Base-by-base conservation (phyloP, 352 stramenopile genomes). In the Pythium insidiosum region DNA sequence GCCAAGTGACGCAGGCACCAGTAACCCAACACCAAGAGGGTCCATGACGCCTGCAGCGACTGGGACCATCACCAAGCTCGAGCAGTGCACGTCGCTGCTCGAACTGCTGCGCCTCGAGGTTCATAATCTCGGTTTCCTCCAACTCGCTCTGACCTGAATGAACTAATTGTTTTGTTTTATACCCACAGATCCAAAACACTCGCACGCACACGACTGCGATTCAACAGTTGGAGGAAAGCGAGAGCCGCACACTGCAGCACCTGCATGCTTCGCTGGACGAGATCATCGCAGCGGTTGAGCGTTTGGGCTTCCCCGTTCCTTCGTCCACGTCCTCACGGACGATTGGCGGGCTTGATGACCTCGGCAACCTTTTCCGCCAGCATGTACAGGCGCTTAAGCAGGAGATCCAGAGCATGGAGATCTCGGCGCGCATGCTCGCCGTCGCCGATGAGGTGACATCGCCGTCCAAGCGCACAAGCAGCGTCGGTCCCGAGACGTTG, bases 361-460 rank as follows among this genome's bases (percentile, higher is more conserved):
- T 87, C 21, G 57, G 50, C 22, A 83, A 68, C 21, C 33, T 84
- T 25, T 45, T 87, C 34, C 55, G 63, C 23, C 65, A 57, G 23
- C 66, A 82, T 25, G 61, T 75, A 11, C 67, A 77, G 26, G 44
- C 63, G 0, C 43, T 68, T 16, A 78, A 72, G 39, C 71, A 83
- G 44, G 74, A 87, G 40, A 79, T 87, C 22, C 74, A 87, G 50
- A 81, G 55, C 26, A 56, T 84, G 41, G 61, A 87, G 56, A 84
- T 84, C 50, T 56, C 68, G 20, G 64, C 61, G 15, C 66, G 78
- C 44, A 87, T 84, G 71, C 58, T 61, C 21, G 73, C 53, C 31
- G 63, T 78, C 9, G 65, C 66, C 12, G 68, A 66, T 5, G 68
- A 84, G 36, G 49, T 47, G 23, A 45, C 43, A 15, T 26, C 15